Base-by-base conservation (phyloP, 2,329 filamentous ascomycete species). In the Hypomyces rosellus region DNA sequence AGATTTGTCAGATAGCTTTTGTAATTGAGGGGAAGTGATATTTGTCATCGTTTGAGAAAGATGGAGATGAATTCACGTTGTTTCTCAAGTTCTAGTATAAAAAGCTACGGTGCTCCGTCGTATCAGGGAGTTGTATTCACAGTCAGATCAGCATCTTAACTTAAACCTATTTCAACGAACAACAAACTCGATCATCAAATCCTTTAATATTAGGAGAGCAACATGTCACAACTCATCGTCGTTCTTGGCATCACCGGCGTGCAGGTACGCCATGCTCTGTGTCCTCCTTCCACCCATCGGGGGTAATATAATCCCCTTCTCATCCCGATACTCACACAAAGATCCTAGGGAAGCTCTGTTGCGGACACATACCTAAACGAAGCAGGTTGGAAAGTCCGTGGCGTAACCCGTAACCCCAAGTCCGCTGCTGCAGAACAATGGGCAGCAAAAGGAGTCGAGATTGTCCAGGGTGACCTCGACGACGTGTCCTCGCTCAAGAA, bases 391-490 rank as follows among this genome's bases (percentile, higher is more conserved):
- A 52, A 48, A 11, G 46, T 65, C n/a, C 61, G 63, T 8, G 63
- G 52, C 34, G 13, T 64, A 11, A 64, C 61, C 5, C 60, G 63
- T 16, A 56, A 59, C 48, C 37, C 57, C 4, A 38, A 49, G 1
- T 53, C 54, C 34, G 48, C 46, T 2, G 49, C 49, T 5, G 59
- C 63, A 3, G 43, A 56, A 25, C 49, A 50, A 8, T 53, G 63
- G 9, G 43, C 25, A 4, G 34, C 51, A 0, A 50, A 50, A 2
- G 61, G 61, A 1, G 57, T 55, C 13, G 54, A 64, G 25, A 47
- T 65, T 2, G 55, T 63, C 33, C 30, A 50, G 5, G 61, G 53
- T 12, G 57, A 63, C 30, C 46, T 62, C 7, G 55, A 57, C 38
- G 45, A 56, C 6, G 45, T 52, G 6, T 45, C 36, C 1, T 48